Evolutionary conservation across 495 filamentous ascomycete genomes (phyloP), one percentile per base, ranked within the genome.

Genomic region (Bombardia bombarda): DNA sequence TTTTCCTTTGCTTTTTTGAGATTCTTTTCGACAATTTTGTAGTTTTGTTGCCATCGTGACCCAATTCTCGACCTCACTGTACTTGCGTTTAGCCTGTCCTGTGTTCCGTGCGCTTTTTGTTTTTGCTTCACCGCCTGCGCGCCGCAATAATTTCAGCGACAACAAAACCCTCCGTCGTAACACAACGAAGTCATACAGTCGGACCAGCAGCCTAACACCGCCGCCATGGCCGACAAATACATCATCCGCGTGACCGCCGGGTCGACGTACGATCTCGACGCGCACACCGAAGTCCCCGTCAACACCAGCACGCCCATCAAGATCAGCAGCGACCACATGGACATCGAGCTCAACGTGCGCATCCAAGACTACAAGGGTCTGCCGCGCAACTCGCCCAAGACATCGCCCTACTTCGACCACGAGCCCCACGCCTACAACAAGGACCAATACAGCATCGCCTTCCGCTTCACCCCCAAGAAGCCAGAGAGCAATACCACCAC

Each of bases 391-490:
- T 79, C 82, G 14, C 79, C 82, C 0, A 43, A 49, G 3, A 78
- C 79, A 2, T 79, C 77, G 36, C 57, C 74, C 2, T 95, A 95
- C 67, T 96, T 98, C 72, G 63, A 72, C 20, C 63, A 76, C 17
- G 73, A 80, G 8, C 62, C 69, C 16, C 88, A 94, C 60, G 47
- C 50, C n/a, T 51, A 47, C 37, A 71, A 66, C 32, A 62, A 72
- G 19, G 88, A 96, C 61, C 80, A 82, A 49, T 96, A 96, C 66
- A 81, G 75, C 53, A 84, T 97, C 51, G 73, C 74, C 23, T 83
- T 94, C 58, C 67, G 74, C 14, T 84, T 96, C 57, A 72, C 73
- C 5, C 87, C 82, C 35, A 82, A 84, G 50, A 57, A 66, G 30
- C 66, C 63, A 20, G 3, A 8, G 3, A 2, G 9, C 22, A 14